Evolutionary conservation across 805 yeast species (phyloP), one percentile per base, ranked within the genome.

Genomic region (Candida manassasensis): DNA sequence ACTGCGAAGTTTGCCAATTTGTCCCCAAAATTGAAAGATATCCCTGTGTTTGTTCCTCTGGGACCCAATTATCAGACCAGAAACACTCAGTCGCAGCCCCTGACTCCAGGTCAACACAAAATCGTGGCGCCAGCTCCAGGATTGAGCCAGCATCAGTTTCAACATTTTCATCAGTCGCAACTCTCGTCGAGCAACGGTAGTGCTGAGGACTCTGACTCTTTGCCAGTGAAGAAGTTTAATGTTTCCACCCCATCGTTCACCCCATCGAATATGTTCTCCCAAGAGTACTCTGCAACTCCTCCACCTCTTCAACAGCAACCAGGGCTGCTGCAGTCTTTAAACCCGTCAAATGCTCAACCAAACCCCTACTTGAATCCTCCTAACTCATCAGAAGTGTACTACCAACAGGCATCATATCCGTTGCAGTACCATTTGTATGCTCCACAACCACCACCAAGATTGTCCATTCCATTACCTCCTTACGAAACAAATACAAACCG

Each of bases 371-470:
- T 30, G 19, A 30, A 28, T 36, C 13, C 19, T 25, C 19, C 5
- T 22, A 28, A 19, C 17, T 28, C 31, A 12, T 29, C 19, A n/a
- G 29, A 29, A 22, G 24, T 16, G 26, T 36, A 16, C 21, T 33
- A 21, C 13, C 42, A 22, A 13, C 39, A 26, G 28, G 17, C 30
- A 21, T 43, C 45, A 32, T 77, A 62, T 44, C 83, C 84, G 0
- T 61, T 85, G 29, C 87, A 87, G 50, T 84, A 85, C 54, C 96
- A 89, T 59, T 61, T 87, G 26, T 89, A 90, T 59, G 93, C 96
- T 0, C 97, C 97, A 2, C 73, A 77, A 19, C 90, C 96, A 7
- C 86, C 89, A 3, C 89, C 88, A 6, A 79, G 81, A 50, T 56
- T 80, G 32, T 68, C 71, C 27, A 57, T 74, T 7, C 78, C 80